Evolutionary conservation across 2,329 filamentous ascomycete genomes (phyloP), one percentile per base, ranked within the genome.

Genomic region (Penicillium sclerotigenum): DNA sequence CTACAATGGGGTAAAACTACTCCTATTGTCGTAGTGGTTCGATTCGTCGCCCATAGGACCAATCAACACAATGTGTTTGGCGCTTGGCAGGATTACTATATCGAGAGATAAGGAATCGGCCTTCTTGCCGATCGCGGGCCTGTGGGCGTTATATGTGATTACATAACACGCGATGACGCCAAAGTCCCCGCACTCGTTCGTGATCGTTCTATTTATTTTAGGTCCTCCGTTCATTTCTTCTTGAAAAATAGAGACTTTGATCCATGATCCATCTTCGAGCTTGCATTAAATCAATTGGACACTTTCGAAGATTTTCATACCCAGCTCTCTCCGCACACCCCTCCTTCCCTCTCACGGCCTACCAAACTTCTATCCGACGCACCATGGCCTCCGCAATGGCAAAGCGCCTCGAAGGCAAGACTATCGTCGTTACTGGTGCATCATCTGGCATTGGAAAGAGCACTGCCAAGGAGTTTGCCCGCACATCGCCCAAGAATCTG

Each of bases 341-440:
- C 51, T 59, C 57, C n/a, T 63, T 69, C 49, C 50, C 46, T 36
- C 50, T 59, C 36, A 46, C 62, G 2, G n/a, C 63, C 37, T 61
- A 68, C 41, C 58, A 61, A 22, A 49, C 59, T 55, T 64, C 61
- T 46, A 37, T 67, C 20, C 65, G 59, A 68, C 72, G 80, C 67
- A 82, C 74, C 55, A 88, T 87, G 84, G 75, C 82, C 24, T 83
- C 90, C 37, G 85, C 88, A 69, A 86, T 89, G 77, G 82, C 82
- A 61, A 88, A 91, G 74, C 91, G 93, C 78, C 89, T 99, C 58
- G 83, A 88, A 68, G 91, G 91, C 83, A 97, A 97, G 80, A 97
- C 91, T 5, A 81, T 97, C 57, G 76, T 97, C 55, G 84, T 99
- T 61, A 97, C 94, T 5, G 94, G 94, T 54, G 94, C 94, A 31